Conservation (phyloP, 164 flowering plant genomes). For the Magnolia changhungtana region DNA sequence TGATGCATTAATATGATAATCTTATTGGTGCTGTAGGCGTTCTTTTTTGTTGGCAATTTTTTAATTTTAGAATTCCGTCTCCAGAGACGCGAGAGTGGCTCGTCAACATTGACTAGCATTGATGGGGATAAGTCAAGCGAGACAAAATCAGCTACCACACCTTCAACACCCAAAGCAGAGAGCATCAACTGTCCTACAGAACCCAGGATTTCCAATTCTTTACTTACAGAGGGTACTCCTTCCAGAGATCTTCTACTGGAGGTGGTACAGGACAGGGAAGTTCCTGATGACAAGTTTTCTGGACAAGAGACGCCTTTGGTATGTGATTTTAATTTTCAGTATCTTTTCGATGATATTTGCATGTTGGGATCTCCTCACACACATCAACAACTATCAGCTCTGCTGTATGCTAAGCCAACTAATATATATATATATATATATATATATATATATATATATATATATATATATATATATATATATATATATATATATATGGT, state of each 20-base stretch:
- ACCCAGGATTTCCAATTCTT: conserved; percentile 56
- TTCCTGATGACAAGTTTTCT: conserved; percentile 43
- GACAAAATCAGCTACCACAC: conserved; percentile 65
- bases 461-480: too few species aligned
- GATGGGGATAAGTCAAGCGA: conserved; percentile 88
- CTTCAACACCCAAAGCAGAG: conserved; percentile 92
- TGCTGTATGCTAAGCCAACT: too few species aligned
- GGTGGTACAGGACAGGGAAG: conserved; percentile 47
- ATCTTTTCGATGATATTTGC: neutral
- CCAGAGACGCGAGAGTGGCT: conserved; percentile 84
- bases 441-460: too few species aligned
- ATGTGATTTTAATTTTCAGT: conserved; percentile 23
- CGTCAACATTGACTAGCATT: conserved; percentile 44
- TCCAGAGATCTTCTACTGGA: conserved; percentile 51
- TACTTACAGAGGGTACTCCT: conserved; percentile 54
- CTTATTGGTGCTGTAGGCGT: neutral
- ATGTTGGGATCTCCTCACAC: too few species aligned
- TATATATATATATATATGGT: too few species aligned
- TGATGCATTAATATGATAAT: neutral
- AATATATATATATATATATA: too few species aligned
- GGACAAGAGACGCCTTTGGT: conserved; percentile 71
- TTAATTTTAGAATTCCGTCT: neutral
- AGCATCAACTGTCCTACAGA: conserved; percentile 52
- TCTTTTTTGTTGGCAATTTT: neutral
- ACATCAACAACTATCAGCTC: too few species aligned